Conservation (phyloP, 208 protist genomes). For the Angomonas deanei region DNA sequence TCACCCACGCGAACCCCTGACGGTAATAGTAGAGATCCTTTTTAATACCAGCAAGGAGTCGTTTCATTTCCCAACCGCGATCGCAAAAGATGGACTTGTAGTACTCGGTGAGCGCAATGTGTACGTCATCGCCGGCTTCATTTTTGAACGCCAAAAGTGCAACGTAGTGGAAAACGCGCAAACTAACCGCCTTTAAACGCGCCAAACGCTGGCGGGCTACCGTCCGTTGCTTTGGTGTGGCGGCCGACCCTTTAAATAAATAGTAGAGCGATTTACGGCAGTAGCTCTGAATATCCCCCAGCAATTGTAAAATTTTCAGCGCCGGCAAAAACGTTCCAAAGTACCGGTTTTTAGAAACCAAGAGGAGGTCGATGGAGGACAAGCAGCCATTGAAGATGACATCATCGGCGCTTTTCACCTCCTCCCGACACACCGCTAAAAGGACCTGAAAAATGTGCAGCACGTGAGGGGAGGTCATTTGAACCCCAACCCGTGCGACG, state of each 20-base stretch:
- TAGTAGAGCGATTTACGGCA: conserved; percentile 62
- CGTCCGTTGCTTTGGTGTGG: conserved; percentile 39
- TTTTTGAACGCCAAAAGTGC: conserved; percentile 86
- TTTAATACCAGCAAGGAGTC: conserved; percentile 59
- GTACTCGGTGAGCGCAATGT: conserved; percentile 72
- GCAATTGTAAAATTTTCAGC: conserved; percentile 71
- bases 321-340: conserved; percentile 67
- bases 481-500: conserved; percentile 51
- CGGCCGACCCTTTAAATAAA: conserved; percentile 37
- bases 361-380: conserved; percentile 65
- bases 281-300: conserved; percentile 87
- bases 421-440: conserved; percentile 75
- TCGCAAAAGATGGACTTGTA: conserved; percentile 90
- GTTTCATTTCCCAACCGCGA: conserved; percentile 82
- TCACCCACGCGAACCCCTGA: conserved; percentile 79
- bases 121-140: conserved; percentile 76
- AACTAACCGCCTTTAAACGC: conserved; percentile 50
- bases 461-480: conserved; percentile 61
- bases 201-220: conserved; percentile 49
- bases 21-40: conserved; percentile 84
- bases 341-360: conserved; percentile 79
- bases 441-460: conserved; percentile 82
- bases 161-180: conserved; percentile 80
- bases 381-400: conserved; percentile 64
- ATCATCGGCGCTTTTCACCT: conserved; percentile 74